These are phyloP conservation scores for Ogataea chonburiensis DNA, from an alignment of 805 yeast genomes.

Conservation along the genomic window DNA sequence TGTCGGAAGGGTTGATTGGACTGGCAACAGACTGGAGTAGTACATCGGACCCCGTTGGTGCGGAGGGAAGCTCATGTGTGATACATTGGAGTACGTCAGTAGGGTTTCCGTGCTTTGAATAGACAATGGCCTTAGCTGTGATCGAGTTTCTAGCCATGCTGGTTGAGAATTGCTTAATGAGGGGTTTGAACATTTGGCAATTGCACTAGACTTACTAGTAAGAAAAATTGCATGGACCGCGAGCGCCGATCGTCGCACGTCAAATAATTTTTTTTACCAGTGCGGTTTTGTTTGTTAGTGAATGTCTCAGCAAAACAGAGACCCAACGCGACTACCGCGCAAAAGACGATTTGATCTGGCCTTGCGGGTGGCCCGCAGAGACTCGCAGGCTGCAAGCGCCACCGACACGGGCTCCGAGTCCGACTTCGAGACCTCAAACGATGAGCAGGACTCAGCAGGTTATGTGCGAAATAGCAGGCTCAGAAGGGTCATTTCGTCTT, in stretches of 20 bases:
- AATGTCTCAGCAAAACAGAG: constrained; percentile 1
- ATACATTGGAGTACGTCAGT: constrained; percentile 52
- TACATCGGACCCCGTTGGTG: constrained; percentile 44
- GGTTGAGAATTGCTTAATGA: no score
- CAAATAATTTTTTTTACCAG: not conserved
- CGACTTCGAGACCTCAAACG: constrained; percentile 9
- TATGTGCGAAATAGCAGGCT: constrained; percentile 1
- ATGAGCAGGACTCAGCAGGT: constrained; percentile 13
- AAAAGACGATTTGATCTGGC: constrained; percentile 1
- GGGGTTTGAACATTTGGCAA: no score
- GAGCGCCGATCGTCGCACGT: constrained; percentile 5
- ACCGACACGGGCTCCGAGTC: constrained; percentile 6
- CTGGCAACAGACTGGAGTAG: constrained; percentile 71
- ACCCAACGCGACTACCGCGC: not conserved
- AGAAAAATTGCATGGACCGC: no score
- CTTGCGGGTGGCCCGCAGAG: not conserved
- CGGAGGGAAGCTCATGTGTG: constrained; percentile 47
- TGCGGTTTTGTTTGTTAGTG: not conserved
- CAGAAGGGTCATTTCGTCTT: constrained; percentile 13
- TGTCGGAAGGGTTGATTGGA: constrained; percentile 89
- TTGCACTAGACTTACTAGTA: no score
- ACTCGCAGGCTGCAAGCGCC: not conserved
- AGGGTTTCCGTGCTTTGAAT: constrained; percentile 68
- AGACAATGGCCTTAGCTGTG: constrained; percentile 61
- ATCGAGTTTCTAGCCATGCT: constrained; percentile 15